These are phyloP conservation scores for Delonix regia DNA, from an alignment of 306 rosid genomes.

Conservation along the genomic window DNA sequence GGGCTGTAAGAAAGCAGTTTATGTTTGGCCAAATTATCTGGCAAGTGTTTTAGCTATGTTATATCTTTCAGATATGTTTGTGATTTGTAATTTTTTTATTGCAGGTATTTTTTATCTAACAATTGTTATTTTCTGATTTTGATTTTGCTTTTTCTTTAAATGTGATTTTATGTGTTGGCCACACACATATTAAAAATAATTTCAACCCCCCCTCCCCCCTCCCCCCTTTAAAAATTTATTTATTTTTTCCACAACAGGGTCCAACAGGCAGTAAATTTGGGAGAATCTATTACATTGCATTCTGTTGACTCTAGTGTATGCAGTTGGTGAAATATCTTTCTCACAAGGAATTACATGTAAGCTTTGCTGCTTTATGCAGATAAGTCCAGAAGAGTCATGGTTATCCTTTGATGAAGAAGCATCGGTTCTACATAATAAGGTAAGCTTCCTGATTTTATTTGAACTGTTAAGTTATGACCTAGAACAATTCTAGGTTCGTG, in stretches of 20 bases:
- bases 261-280: background rate
- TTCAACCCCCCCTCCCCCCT: background rate
- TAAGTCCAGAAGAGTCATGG: constrained; percentile 82
- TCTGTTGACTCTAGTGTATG: constrained; percentile 1
- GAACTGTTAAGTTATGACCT: constrained; percentile 50
- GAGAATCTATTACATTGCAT: constrained; percentile 13
- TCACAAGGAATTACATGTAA: constrained; percentile 19
- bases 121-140: no score
- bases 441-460: constrained; percentile 45
- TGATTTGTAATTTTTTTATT: background rate
- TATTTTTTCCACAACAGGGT: background rate
- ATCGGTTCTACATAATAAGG: constrained; percentile 74
- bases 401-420: constrained; percentile 82
- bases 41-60: background rate
- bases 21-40: background rate
- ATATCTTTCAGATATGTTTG: background rate
- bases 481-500: constrained; percentile 81
- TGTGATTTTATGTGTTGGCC: background rate
- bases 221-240: background rate
- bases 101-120: background rate
- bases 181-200: background rate
- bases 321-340: constrained; percentile 24
- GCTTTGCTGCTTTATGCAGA: constrained; percentile 53
- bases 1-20: background rate
- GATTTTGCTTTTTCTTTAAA: background rate